Percentiles rank a stretch among this genome's conserved stretches.
Evolutionary conservation across 208 protist species (phyloP).

Genomic region (Leishmania turanica): DNA sequence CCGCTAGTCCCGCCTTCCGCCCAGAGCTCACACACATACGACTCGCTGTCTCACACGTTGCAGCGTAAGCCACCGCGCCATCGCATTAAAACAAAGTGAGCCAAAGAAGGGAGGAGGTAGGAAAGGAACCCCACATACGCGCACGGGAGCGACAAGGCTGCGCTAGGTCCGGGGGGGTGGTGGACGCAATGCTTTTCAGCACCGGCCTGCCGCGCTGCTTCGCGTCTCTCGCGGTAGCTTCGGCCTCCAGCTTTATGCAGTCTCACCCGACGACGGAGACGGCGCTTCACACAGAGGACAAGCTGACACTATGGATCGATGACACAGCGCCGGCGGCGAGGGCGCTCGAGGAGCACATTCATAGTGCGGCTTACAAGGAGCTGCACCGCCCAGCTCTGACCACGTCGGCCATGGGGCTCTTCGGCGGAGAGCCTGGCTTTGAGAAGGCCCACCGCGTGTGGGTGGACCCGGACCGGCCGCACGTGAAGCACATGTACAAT

Average conservation of each 20-base stretch:
- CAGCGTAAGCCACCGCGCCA: not conserved
- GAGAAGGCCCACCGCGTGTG: constrained; percentile 90
- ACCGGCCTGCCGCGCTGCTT: constrained; percentile 31
- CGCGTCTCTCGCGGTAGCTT: constrained; percentile 38
- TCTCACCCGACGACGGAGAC: not conserved
- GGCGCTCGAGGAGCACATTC: constrained; percentile 55
- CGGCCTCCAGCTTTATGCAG: constrained; percentile 33
- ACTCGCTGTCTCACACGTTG: not conserved
- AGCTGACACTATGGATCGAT: constrained; percentile 73
- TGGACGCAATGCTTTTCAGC: constrained; percentile 36
- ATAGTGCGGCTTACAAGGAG: constrained; percentile 80
- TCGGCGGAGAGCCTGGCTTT: constrained; percentile 90
- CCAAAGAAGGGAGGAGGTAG: not conserved
- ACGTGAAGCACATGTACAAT: constrained; percentile 92
- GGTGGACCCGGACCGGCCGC: constrained; percentile 90
- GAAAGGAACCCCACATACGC: not conserved
- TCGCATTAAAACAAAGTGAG: too few relatives aligned
- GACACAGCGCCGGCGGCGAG: constrained; percentile 46
- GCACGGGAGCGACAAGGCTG: not conserved
- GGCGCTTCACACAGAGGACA: not conserved
- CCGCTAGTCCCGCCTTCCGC: not conserved
- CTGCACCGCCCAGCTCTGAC: constrained; percentile 84
- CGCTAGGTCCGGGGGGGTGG: too few relatives aligned
- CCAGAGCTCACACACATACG: not conserved
- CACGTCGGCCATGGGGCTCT: constrained; percentile 85